Percentiles rank a stretch among this genome's conserved stretches.
phyloP scores from a whole-genome alignment of 768 basidiomycete genomes.

The Phanerochaete carnosa region DNA sequence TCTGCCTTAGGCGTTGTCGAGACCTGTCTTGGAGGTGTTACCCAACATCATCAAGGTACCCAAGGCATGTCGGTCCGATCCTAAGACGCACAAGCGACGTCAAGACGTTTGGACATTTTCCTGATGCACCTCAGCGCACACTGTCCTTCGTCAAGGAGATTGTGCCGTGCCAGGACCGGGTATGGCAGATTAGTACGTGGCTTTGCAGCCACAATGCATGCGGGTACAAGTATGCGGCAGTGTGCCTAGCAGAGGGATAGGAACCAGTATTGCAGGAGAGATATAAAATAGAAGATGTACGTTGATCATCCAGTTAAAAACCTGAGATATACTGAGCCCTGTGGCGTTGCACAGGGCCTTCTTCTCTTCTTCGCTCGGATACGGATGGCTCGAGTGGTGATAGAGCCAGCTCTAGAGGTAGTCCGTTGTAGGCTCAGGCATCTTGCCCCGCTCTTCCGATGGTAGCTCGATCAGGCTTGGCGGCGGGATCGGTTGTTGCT shows the following conservation, averaged over 20 bases:
- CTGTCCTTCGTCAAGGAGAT: conserved; percentile 38
- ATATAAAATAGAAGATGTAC: conserved; percentile 41
- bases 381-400: conserved; percentile 84
- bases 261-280: conserved; percentile 7
- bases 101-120: too few relatives aligned
- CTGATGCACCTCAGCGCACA: conserved; percentile 70
- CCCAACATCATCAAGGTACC: too few relatives aligned
- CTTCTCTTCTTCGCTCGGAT: conserved; percentile 88
- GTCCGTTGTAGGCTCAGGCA: conserved; percentile 88
- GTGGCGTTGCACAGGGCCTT: conserved; percentile 85
- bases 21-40: too few relatives aligned
- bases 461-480: conserved; percentile 69
- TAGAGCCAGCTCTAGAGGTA: conserved; percentile 87
- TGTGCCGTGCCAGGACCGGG: conserved; percentile 40
- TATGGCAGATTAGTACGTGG: conserved; percentile 78
- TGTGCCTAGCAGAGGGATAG: conserved; percentile 56
- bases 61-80: too few relatives aligned
- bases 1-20: too few relatives aligned
- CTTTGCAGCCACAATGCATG: conserved; percentile 68
- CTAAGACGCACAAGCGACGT: too few relatives aligned
- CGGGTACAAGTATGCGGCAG: conserved; percentile 79
- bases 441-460: conserved; percentile 79
- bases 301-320: conserved; percentile 94
- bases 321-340: conserved; percentile 84
- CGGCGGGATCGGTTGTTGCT: conserved; percentile 44